Conservation (phyloP, 2,329 filamentous ascomycete species). For the Thyridium curvatum region DNA sequence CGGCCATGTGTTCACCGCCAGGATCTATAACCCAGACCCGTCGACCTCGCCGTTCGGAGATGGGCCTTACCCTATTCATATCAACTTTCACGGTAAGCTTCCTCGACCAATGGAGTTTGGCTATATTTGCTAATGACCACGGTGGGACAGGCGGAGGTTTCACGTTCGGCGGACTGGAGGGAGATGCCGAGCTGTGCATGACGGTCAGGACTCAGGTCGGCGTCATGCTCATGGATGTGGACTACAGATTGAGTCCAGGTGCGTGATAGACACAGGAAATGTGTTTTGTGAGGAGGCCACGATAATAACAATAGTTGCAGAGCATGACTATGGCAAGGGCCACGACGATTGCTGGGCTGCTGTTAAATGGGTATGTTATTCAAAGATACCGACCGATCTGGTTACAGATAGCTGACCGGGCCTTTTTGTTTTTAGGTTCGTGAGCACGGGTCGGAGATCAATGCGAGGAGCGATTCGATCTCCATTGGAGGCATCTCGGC, state of each 20-base stretch:
- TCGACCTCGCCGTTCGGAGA: slow-evolving; percentile 5
- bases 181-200: too few species aligned
- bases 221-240: too few species aligned
- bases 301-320: slow-evolving; percentile 3
- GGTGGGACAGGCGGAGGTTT: too few species aligned
- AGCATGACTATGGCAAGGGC: slow-evolving; percentile 4
- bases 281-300: too few species aligned
- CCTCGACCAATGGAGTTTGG: not conserved
- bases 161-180: too few species aligned
- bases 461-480: slow-evolving; percentile 5
- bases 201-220: too few species aligned
- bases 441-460: not conserved
- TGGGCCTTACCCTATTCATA: slow-evolving; percentile 2
- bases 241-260: too few species aligned
- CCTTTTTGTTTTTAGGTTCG: too few species aligned
- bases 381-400: too few species aligned
- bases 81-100: slow-evolving; percentile 7
- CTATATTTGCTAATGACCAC: not conserved
- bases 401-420: too few species aligned
- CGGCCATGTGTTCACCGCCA: slow-evolving; percentile 2
- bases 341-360: slow-evolving; percentile 5
- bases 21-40: slow-evolving; percentile 5
- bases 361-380: slow-evolving; percentile 5
- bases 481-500: slow-evolving; percentile 7
- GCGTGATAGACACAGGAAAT: too few species aligned